Evolutionary conservation across 331 rosid species (phyloP), one percentile per base, ranked within the genome.

Genomic region (Phaseolus coccineus): DNA sequence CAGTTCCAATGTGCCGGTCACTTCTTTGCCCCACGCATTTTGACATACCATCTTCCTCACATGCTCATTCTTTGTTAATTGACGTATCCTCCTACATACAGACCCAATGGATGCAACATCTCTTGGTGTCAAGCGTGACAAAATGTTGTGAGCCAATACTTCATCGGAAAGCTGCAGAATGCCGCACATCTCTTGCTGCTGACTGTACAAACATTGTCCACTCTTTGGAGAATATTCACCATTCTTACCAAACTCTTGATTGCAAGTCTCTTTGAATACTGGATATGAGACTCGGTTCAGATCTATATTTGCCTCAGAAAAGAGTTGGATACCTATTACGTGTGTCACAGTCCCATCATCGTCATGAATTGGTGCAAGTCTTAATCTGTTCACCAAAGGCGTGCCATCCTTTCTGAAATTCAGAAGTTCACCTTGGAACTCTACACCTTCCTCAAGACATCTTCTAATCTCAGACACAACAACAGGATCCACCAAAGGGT

Each of bases 11-110:
- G 98, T 86, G 70, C 96, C 98, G 0, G 97, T 95, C 64, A 95
- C 94, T 82, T 95, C 99, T 83, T 91, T 93, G 58, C 99, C 99
- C 99, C 99, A 95, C 14, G 97, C 94, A 87, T 95, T 95, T 85
- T 93, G 98, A 80, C 99, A 95, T 40, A 93, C 99, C 98, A 95
- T 92, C 94, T 95, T 95, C 87, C 96, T 90, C 33, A 95, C 88
- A 77, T 91, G 99, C 84, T 96, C 99, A 44, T 91, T 96, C 77
- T 96, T 90, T 3, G 99, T 96, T 79, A 96, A 78, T 66, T 83
- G 96, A 35, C 98, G 96, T 58, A 93, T 91, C 83, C 98, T 90
- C 87, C 90, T 89, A 85, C 99, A 96, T 33, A 90, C 99, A 76
- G 99, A 96, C 14, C 98, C 99, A 65, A 96, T 86, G 28, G 99